Conservation (phyloP, 2,329 filamentous ascomycete species). For the Ophidiomyces ophidiicola region DNA sequence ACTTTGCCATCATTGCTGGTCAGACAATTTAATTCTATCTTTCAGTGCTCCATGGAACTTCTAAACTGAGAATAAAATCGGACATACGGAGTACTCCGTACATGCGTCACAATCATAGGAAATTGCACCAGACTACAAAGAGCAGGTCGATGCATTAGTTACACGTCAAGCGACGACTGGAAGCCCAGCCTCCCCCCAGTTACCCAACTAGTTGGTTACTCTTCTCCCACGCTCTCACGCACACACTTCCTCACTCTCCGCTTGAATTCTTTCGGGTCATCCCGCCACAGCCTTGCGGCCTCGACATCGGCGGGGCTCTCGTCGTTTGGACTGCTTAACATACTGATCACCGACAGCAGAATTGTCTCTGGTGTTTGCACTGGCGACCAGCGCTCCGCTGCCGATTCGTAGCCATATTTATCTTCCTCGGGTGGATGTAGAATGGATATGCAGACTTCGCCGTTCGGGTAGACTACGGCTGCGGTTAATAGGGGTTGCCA, state of each 20-base stretch:
- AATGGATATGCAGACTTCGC: slow-evolving; percentile 92
- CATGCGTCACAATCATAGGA: too few species aligned
- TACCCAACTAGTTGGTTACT: slow-evolving; percentile 25
- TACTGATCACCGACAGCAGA: slow-evolving; percentile 77
- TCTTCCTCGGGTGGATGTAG: slow-evolving; percentile 92
- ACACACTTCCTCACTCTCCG: slow-evolving; percentile 66
- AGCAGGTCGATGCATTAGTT: too few species aligned
- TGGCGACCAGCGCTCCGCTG: slow-evolving; percentile 82
- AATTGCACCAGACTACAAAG: too few species aligned
- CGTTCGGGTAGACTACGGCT: slow-evolving; percentile 59
- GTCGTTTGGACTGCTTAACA: slow-evolving; percentile 85
- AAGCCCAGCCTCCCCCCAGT: too few species aligned
- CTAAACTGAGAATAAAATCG: too few species aligned
- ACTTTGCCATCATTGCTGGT: too few species aligned
- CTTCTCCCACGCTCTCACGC: slow-evolving; percentile 66
- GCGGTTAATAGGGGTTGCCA: slow-evolving; percentile 3
- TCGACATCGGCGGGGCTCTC: slow-evolving; percentile 93
- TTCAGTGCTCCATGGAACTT: too few species aligned
- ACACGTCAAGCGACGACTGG: too few species aligned
- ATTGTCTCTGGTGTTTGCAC: slow-evolving; percentile 95
- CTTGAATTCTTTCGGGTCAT: slow-evolving; percentile 67
- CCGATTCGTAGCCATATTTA: slow-evolving; percentile 82
- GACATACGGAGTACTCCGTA: too few species aligned
- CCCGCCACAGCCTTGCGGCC: slow-evolving; percentile 75
- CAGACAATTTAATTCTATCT: too few species aligned